These are phyloP conservation scores for Ophiostoma sp. DNA, from an alignment of 2,329 filamentous ascomycete species.

Conservation along the genomic window DNA sequence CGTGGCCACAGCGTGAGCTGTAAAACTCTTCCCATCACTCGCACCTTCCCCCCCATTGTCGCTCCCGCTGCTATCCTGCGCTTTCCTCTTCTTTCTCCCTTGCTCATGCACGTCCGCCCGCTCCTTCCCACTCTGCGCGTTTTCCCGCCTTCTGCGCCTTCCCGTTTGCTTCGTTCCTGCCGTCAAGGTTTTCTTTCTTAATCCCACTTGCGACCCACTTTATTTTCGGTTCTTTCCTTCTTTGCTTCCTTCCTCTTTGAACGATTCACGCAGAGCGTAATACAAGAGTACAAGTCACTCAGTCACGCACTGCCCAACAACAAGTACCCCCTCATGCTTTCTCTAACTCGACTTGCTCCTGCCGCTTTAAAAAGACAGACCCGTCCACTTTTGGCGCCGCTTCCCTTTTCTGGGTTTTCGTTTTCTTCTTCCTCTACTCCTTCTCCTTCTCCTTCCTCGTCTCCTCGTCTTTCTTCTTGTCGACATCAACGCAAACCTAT, in stretches of 20 bases:
- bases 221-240: slow-evolving; percentile 3
- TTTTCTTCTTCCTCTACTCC: slow-evolving; percentile 1
- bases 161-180: background rate
- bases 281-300: slow-evolving; percentile 1
- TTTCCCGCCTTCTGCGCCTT: slow-evolving; percentile 10
- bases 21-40: background rate
- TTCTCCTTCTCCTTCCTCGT: slow-evolving; percentile 5
- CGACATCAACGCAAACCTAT: slow-evolving; percentile 6
- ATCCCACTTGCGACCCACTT: slow-evolving; percentile 2
- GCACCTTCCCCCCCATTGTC: background rate
- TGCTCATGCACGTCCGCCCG: background rate
- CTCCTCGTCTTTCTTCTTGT: slow-evolving; percentile 3
- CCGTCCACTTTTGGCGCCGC: slow-evolving; percentile 16
- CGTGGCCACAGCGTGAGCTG: background rate
- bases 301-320: background rate
- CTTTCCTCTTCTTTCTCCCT: background rate
- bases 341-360: background rate
- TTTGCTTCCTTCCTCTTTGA: slow-evolving; percentile 11
- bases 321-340: background rate
- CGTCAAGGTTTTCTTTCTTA: background rate
- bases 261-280: background rate
- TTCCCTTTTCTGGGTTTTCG: slow-evolving; percentile 1
- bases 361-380: slow-evolving; percentile 18
- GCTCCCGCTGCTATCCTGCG: background rate
- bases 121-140: slow-evolving; percentile 1